Evolutionary conservation across 306 rosid genomes (phyloP).

Genomic region (Quercus engelmannii): DNA sequence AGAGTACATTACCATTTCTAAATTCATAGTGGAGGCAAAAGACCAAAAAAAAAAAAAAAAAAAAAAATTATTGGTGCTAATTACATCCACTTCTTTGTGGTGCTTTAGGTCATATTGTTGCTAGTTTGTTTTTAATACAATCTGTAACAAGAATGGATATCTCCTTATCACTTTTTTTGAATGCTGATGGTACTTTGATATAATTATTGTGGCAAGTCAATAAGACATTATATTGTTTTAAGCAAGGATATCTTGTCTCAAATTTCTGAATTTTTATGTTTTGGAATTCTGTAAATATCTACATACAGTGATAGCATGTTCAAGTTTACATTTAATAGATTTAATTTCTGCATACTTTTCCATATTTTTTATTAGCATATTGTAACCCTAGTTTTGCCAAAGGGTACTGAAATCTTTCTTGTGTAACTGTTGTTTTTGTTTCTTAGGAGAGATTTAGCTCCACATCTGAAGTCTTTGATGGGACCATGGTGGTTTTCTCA

Average conservation of each 20-base stretch:
- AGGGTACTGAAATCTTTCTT: constrained; percentile 12
- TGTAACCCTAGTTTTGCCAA: background rate
- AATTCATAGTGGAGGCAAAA: background rate
- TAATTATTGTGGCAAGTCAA: background rate
- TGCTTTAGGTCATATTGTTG: background rate
- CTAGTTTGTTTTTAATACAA: background rate
- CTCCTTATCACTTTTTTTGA: background rate
- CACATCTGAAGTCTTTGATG: constrained; percentile 84
- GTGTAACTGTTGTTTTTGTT: constrained; percentile 17
- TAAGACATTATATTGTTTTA: background rate
- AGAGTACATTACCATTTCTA: background rate
- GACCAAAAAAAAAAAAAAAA: background rate
- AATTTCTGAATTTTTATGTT: background rate
- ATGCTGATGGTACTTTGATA: background rate
- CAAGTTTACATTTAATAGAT: background rate
- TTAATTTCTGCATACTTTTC: background rate
- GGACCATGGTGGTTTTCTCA: constrained; percentile 99
- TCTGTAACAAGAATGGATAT: background rate
- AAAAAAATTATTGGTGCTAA: background rate
- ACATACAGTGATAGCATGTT: background rate
- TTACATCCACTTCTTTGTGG: background rate
- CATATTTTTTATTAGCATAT: background rate
- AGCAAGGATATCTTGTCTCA: background rate
- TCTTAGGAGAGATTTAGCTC: constrained; percentile 93
- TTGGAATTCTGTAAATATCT: background rate